These are phyloP conservation scores for Penicillium sp. DNA, from an alignment of 2,329 filamentous ascomycete species.

Conservation along the genomic window DNA sequence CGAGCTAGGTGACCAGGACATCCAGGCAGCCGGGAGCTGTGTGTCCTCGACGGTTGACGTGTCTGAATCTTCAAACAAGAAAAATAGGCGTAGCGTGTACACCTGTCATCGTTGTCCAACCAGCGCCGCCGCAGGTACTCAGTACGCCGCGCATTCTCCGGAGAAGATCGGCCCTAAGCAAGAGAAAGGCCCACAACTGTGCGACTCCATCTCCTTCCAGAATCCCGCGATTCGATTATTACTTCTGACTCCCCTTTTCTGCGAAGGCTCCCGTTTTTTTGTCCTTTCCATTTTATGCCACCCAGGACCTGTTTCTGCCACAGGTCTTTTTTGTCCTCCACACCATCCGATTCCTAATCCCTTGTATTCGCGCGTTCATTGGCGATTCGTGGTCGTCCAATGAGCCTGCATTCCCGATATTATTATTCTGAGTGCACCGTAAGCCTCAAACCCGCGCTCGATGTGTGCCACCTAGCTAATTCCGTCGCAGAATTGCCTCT, in stretches of 20 bases:
- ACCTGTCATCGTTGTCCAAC: too few relatives aligned
- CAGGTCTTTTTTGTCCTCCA: constrained; percentile 7
- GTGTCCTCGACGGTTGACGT: not conserved
- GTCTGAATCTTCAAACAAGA: not conserved
- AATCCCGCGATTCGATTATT: constrained; percentile 16
- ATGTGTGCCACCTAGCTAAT: constrained; percentile 14
- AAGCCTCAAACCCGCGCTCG: constrained; percentile 36
- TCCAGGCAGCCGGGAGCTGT: too few relatives aligned
- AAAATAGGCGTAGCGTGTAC: too few relatives aligned
- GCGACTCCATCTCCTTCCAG: constrained; percentile 27
- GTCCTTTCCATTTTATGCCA: not conserved
- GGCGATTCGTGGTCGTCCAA: constrained; percentile 86
- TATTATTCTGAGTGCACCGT: constrained; percentile 62
- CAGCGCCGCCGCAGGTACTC: constrained; percentile 9
- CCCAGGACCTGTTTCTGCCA: constrained; percentile 3
- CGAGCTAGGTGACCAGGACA: too few relatives aligned
- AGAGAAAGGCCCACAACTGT: constrained; percentile 14
- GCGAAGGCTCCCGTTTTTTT: not conserved
- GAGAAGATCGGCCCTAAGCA: constrained; percentile 27
- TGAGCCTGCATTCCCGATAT: constrained; percentile 90
- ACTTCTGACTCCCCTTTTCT: too few relatives aligned
- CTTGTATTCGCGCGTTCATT: constrained; percentile 70
- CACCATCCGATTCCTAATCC: not conserved
- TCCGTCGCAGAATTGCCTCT: constrained; percentile 49
- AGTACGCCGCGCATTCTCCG: constrained; percentile 23